Conservation (phyloP, 2,329 filamentous ascomycete species). For the Penicillium sp. region DNA sequence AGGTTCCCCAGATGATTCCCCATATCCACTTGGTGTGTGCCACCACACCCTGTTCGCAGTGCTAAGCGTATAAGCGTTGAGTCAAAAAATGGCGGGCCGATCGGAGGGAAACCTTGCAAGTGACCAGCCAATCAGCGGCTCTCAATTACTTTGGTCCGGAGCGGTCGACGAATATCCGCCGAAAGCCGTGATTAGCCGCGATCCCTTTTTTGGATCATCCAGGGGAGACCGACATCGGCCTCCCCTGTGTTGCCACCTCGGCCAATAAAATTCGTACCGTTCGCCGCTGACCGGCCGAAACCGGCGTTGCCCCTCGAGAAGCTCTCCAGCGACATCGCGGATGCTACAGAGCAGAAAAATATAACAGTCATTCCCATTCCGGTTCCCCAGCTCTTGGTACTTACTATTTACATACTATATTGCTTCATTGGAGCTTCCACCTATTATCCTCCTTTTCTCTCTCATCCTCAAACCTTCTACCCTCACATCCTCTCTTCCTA, state of each 20-base stretch:
- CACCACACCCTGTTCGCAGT: not conserved
- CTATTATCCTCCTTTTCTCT: not conserved
- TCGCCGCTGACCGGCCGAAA: conserved; percentile 39
- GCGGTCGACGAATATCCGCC: conserved; percentile 13
- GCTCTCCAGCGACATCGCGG: conserved; percentile 37
- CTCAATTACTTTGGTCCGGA: conserved; percentile 15
- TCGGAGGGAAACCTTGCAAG: conserved; percentile 8
- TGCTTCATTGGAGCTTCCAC: conserved; percentile 2
- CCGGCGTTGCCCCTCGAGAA: conserved; percentile 36
- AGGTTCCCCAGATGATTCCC: not conserved
- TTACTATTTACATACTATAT: conserved; percentile 3
- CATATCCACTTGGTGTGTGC: not conserved
- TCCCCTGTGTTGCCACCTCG: conserved; percentile 1
- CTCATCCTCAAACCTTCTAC: not conserved
- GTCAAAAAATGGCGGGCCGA: conserved; percentile 7
- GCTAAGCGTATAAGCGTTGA: conserved; percentile 4
- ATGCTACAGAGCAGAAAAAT: conserved; percentile 23
- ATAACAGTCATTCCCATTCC: conserved; percentile 17
- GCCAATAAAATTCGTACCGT: conserved; percentile 29
- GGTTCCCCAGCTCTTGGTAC: conserved; percentile 11
- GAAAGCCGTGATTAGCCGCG: conserved; percentile 17
- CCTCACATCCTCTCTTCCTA: not conserved
- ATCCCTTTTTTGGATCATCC: conserved; percentile 10
- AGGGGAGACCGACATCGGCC: conserved; percentile 19
- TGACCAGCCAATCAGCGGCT: conserved; percentile 14